Evolutionary conservation across 192 early-diverging fungal species (phyloP).

Genomic region (Dissophora globulifera): DNA sequence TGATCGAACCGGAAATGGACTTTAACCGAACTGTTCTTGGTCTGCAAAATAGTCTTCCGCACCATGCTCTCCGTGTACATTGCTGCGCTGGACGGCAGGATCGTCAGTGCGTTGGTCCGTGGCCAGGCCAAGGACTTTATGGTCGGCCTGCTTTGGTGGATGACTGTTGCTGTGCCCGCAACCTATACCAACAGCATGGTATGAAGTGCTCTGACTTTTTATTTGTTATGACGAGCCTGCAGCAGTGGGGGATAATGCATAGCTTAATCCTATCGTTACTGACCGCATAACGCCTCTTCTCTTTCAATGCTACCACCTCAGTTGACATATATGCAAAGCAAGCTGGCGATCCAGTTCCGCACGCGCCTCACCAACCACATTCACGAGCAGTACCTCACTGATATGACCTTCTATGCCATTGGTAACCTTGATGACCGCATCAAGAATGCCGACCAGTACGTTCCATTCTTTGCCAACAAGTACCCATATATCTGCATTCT

Average conservation of each 20-base stretch:
- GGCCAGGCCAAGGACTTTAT: constrained; percentile 86
- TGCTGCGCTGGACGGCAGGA: constrained; percentile 86
- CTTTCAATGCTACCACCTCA: constrained; percentile 25
- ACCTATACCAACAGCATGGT: constrained; percentile 97
- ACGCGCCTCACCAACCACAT: constrained; percentile 90
- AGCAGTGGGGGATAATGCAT: no score
- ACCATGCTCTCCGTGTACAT: constrained; percentile 93
- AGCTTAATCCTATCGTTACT: no score
- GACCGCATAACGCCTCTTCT: no score
- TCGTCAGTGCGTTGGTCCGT: constrained; percentile 81
- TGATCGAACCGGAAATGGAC: no score
- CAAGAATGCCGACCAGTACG: constrained; percentile 87
- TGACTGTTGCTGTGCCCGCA: constrained; percentile 92
- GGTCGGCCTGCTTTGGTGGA: constrained; percentile 88
- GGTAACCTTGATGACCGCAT: constrained; percentile 95
- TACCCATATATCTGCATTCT: no score
- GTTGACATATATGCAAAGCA: constrained; percentile 81
- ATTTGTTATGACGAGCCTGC: no score
- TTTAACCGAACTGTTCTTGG: neutral
- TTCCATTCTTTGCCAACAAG: constrained; percentile 1
- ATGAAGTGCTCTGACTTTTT: no score
- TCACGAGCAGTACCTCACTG: constrained; percentile 85
- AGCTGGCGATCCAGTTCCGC: constrained; percentile 82
- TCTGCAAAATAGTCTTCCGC: constrained; percentile 86
- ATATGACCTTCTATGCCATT: constrained; percentile 95